These are phyloP conservation scores for Arthromyces matolae DNA, from an alignment of 768 basidiomycete species.

Conservation along the genomic window DNA sequence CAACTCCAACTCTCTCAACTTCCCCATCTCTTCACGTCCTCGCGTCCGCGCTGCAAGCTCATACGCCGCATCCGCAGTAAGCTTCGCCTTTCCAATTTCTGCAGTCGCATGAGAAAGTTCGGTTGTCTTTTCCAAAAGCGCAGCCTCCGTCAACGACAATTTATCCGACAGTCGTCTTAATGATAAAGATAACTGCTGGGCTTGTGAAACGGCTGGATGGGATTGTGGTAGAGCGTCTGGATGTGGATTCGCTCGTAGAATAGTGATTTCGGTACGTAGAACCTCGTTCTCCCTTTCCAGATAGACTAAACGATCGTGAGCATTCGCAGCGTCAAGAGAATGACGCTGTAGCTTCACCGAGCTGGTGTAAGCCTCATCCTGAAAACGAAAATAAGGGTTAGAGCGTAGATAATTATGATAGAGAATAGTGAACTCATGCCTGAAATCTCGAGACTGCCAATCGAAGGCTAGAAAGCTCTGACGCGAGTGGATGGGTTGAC, in stretches of 20 bases:
- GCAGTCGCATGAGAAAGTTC: conserved; percentile 42
- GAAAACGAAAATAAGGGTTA: conserved; percentile 12
- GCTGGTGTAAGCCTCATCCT: conserved; percentile 71
- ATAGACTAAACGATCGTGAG: conserved; percentile 40
- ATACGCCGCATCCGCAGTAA: conserved; percentile 48
- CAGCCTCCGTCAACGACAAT: conserved; percentile 55
- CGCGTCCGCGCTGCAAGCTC: conserved; percentile 51
- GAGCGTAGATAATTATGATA: conserved; percentile 12
- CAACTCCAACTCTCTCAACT: conserved; percentile 46
- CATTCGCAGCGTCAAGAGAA: conserved; percentile 49
- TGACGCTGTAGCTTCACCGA: conserved; percentile 65
- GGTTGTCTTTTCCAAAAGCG: conserved; percentile 44
- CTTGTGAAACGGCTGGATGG: conserved; percentile 28
- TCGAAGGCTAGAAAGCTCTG: conserved; percentile 45
- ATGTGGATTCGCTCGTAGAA: conserved; percentile 54
- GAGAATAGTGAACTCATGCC: conserved; percentile 28
- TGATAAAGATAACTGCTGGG: conserved; percentile 60
- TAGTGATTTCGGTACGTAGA: conserved; percentile 50
- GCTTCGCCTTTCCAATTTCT: conserved; percentile 40
- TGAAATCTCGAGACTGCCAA: conserved; percentile 47
- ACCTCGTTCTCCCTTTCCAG: conserved; percentile 60
- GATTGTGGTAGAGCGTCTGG: conserved; percentile 25
- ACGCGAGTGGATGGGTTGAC: conserved; percentile 43
- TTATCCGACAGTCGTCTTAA: conserved; percentile 68
- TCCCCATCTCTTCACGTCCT: conserved; percentile 51